Evolutionary conservation across 2,329 filamentous ascomycete species (phyloP).

Genomic region (Ceratocystis albifundus): DNA sequence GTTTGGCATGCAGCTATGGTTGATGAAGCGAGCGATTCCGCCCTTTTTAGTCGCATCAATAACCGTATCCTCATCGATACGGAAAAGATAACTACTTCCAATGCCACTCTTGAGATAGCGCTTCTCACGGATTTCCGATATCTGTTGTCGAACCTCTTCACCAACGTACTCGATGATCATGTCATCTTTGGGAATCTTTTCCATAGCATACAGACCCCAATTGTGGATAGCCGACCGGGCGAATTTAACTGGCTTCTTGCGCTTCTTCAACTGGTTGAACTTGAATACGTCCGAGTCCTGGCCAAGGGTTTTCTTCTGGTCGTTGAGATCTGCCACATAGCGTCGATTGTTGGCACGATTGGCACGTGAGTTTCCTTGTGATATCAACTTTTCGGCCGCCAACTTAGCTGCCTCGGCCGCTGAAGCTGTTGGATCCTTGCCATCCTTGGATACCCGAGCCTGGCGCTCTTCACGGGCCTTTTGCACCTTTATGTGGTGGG

Average conservation of each 20-base stretch:
- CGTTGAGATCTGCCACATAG: constrained; percentile 86
- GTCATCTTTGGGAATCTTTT: constrained; percentile 92
- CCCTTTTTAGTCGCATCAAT: constrained; percentile 98
- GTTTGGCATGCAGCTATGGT: constrained; percentile 95
- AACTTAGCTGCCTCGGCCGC: constrained; percentile 62
- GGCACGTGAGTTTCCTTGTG: constrained; percentile 81
- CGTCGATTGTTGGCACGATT: constrained; percentile 94
- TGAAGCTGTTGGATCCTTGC: constrained; percentile 52
- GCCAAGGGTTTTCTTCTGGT: constrained; percentile 77
- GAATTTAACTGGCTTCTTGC: constrained; percentile 98
- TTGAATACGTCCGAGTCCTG: constrained; percentile 82
- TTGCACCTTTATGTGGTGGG: constrained; percentile 92
- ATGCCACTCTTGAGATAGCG: constrained; percentile 93
- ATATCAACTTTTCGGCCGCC: constrained; percentile 65
- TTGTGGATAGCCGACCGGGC: constrained; percentile 96
- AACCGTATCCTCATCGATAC: constrained; percentile 94
- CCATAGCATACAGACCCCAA: constrained; percentile 95
- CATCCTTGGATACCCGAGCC: constrained; percentile 54
- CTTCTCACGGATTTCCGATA: constrained; percentile 89
- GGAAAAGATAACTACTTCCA: constrained; percentile 92
- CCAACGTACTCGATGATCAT: constrained; percentile 99
- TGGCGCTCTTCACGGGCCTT: constrained; percentile 86
- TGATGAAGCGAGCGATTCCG: constrained; percentile 96
- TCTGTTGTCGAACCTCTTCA: constrained; percentile 91
- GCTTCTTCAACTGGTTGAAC: constrained; percentile 98